Evolutionary conservation across 2,329 filamentous ascomycete genomes (phyloP).

Genomic region (Chaetothyriales sp.): DNA sequence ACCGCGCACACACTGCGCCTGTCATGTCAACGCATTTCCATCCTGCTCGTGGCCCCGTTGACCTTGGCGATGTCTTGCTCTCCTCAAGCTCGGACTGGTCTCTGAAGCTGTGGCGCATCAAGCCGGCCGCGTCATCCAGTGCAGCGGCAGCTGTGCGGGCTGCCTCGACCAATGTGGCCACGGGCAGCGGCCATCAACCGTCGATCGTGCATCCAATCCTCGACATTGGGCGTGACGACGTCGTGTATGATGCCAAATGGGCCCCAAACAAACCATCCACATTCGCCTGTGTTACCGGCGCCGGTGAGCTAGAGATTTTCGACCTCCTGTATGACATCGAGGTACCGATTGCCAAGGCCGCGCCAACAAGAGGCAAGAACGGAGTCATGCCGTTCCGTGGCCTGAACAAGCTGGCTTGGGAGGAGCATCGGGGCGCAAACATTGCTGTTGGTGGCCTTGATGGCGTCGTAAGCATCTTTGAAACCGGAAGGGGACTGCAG

Average conservation of each 20-base stretch:
- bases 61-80: conserved; percentile 84
- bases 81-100: conserved; percentile 94
- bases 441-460: conserved; percentile 86
- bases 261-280: conserved; percentile 87
- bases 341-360: conserved; percentile 71
- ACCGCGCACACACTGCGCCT: conserved; percentile 79
- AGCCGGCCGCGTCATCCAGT: conserved; percentile 33
- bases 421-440: conserved; percentile 72
- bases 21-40: conserved; percentile 97
- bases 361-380: conserved; percentile 50
- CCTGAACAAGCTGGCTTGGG: conserved; percentile 90
- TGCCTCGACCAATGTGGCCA: conserved; percentile 19
- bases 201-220: conserved; percentile 59
- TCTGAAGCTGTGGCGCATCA: conserved; percentile 91
- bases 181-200: conserved; percentile 24
- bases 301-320: conserved; percentile 86
- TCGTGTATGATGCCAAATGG: conserved; percentile 94
- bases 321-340: conserved; percentile 87
- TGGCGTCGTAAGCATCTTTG: conserved; percentile 80
- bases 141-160: conserved; percentile 33
- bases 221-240: conserved; percentile 85
- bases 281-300: conserved; percentile 87
- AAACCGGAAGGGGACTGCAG: conserved; percentile 58
- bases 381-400: conserved; percentile 64
- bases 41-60: conserved; percentile 77